Base-by-base conservation (phyloP, 208 protist genomes). In the Novymonas esmeraldas region DNA sequence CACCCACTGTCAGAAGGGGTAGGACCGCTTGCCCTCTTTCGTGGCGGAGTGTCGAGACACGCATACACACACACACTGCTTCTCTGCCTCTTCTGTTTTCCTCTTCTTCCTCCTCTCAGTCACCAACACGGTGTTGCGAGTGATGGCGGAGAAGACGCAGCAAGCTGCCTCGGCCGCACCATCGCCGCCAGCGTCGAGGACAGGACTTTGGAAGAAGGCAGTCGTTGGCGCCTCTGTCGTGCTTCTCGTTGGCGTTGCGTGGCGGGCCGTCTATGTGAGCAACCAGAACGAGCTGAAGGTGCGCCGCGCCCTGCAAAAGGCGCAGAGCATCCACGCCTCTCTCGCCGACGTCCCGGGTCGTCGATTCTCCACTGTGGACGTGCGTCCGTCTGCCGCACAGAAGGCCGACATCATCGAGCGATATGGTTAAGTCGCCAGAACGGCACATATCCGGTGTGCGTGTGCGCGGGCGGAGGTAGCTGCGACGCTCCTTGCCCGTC, bases 251-350 rank as follows among this genome's bases (percentile, higher is more conserved):
- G 80, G 49, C 14, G 58, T 76, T 7, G 70, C 64, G 0, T 94
- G 88, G 85, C 46, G 81, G 3, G 45, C 70, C 6, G 70, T 90
- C 33, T 94, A 92, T 64, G 63, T 70, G 24, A 73, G 73, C 14
- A 94, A 94, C 69, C 82, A 91, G 22, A 52, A 62, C 0, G 83
- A 91, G 41, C 70, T 91, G 33, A 16, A 73, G 16, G 0, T 76
- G 14, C 79, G 76, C 0, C 71, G 77, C 11, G 64, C 72, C 0
- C 18, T 64, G n/a, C 64, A 79, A 13, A 56, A 69, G 34, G 68
- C 88, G 2, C 72, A 78, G 31, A 56, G 49, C 49, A 55, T 90
- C 3, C n/a, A 69, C 10, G 66, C 70, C 9, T 63, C 81, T 0
- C 58, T 94, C 14, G 31, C 34, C 0, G 88, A 90, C 26, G 79